Evolutionary conservation across 2,329 filamentous ascomycete genomes (phyloP), one percentile per base, ranked within the genome.

Genomic region (Aspergillus novofumigatus): DNA sequence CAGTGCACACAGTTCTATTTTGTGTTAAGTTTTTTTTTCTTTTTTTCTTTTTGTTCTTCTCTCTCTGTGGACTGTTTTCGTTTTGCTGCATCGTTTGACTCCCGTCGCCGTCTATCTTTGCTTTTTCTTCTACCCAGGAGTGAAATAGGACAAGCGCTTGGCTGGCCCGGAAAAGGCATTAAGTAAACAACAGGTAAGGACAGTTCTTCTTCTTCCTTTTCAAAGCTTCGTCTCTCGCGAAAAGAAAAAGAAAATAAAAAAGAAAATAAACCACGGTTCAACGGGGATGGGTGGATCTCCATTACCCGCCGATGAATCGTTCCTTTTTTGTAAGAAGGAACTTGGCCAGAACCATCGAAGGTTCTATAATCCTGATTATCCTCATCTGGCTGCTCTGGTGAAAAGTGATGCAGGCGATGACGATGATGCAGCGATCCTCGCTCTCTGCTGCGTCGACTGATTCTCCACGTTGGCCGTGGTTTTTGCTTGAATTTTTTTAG

Each of bases 11-110:
- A 47, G 14, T 25, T 11, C 44, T 47, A 48, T 47, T 49, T n/a
- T 32, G 32, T 38, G 45, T 51, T 45, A 41, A 11, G 2, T 50
- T 56, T 50, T 57, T 53, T 38, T 25, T 57, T 54, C 48, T 52
- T 29, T 29, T 29, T 29, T 11, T 3, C 28, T 58, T 58, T 53
- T 58, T 45, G 5, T 50, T 52, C 41, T 41, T 21, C 49, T 52
- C 50, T 47, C 32, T 35, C 17, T 17, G 21, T 53, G 50, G 21
- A 11, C 23, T 38, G 38, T n/a, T 47, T 47, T 25, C 11, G 9
- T 23, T 47, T 47, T 23, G 21, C 23, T 47, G 23, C 25, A 26
- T 52, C 51, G 9, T 59, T 59, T 11, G 49, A 49, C 42, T 52
- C 32, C 41, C 41, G 11, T 32, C 49, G 23, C 53, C 35, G 51